Evolutionary conservation across 2,329 filamentous ascomycete species (phyloP).

Genomic region (Juglanconis oblonga): DNA sequence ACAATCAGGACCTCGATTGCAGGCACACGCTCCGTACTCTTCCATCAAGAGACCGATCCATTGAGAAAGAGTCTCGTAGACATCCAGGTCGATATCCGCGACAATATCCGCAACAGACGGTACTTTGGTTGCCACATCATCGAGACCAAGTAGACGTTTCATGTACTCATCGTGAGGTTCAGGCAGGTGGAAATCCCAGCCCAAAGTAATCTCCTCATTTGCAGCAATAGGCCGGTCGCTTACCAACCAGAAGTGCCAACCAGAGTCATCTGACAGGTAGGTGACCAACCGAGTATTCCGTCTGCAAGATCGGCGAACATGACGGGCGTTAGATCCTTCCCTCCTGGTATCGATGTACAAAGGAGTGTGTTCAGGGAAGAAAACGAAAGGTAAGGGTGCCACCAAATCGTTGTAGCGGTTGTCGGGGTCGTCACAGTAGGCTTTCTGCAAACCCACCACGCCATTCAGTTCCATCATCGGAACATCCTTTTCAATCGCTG

Average conservation of each 20-base stretch:
- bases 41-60: constrained; percentile 71
- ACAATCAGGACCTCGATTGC: constrained; percentile 61
- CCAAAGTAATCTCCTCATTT: constrained; percentile 61
- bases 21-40: constrained; percentile 78
- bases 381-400: constrained; percentile 70
- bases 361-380: constrained; percentile 84
- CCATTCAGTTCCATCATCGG: constrained; percentile 72
- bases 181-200: constrained; percentile 65
- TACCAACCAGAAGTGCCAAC: constrained; percentile 92
- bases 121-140: constrained; percentile 52
- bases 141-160: constrained; percentile 58
- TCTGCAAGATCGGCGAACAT: constrained; percentile 86
- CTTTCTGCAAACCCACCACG: constrained; percentile 68
- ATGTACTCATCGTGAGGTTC: constrained; percentile 53
- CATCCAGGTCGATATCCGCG: constrained; percentile 54
- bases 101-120: constrained; percentile 55
- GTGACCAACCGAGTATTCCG: constrained; percentile 89
- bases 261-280: constrained; percentile 71
- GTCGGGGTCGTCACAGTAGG: constrained; percentile 64
- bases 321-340: constrained; percentile 83
- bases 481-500: constrained; percentile 53
- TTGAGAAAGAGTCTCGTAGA: constrained; percentile 57
- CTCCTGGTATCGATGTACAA: constrained; percentile 89
- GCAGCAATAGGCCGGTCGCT: constrained; percentile 72
- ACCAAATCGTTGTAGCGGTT: constrained; percentile 68